Evolutionary conservation across 2,329 filamentous ascomycete species (phyloP), one percentile per base, ranked within the genome.

Genomic region (Chaetoscypha palmicola): DNA sequence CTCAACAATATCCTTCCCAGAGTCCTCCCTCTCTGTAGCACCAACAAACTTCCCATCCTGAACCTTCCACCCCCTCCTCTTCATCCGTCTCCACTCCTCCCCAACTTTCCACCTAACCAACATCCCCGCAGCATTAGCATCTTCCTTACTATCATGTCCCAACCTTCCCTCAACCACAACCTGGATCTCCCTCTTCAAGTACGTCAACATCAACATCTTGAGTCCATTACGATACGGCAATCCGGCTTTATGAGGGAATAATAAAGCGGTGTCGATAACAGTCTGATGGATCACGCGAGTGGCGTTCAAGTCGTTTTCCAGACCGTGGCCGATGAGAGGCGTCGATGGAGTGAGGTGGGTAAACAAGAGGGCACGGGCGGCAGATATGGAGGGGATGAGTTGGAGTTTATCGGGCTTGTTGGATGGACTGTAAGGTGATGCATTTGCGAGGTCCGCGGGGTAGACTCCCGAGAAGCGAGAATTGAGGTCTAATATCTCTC

Each of bases 271-370:
- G 63, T 97, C 91, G 57, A 96, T 76, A 42, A 96, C 72, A 0
- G 77, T 84, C 0, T 85, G 86, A 57, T 97, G 92, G 34, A 95
- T 81, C 39, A 97, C 75, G 26, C 91, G 83, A 31, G 83, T 73
- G 2, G 83, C 78, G 61, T 95, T 96, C 43, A 98, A 75, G 58
- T 98, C 92, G 60, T 98, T 98, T 58, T 98, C 92, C 7, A 97
- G 77, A 1, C 88, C 90, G 62, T 98, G 92, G 0, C 92, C 92
- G 36, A 98, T 86, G 1, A 98, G 67, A 0, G 90, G 86, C 0
- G 90, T 98, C 0, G 74, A 68, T 0, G 88, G 85, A 1, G 80
- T 75, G 38, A 98, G 73, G 41, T 86, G 73, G 0, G 76, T 73
- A 64, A 94, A 87, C 7, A 98, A 74, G 0, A 96, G 72, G 1